A percentile compares a stretch with the other conserved stretches of the same genome.
Evolutionary conservation across 352 stramenopile species (phyloP).

Genomic region (Phytopythium oedochilum): DNA sequence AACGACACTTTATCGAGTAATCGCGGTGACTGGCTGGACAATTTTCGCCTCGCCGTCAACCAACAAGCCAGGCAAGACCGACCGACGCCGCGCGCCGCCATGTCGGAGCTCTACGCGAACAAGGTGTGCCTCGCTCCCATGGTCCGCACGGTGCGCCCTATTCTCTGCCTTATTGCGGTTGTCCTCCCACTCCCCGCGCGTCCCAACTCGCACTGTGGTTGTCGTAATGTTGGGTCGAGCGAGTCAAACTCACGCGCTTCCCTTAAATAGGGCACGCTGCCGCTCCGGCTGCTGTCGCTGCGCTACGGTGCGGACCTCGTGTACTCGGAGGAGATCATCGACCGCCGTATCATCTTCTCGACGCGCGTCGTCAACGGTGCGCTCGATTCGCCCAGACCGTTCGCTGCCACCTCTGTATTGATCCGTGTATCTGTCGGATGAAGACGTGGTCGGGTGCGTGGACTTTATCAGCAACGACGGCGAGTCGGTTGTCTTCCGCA

Average conservation of each 20-base stretch:
- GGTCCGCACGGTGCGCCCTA: slow-evolving; percentile 86
- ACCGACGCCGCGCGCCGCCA: slow-evolving; percentile 2
- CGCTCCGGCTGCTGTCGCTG: slow-evolving; percentile 88
- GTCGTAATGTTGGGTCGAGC: not conserved
- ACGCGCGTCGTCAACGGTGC: slow-evolving; percentile 79
- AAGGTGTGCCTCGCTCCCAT: slow-evolving; percentile 90
- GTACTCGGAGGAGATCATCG: slow-evolving; percentile 95
- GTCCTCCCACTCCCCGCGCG: not conserved
- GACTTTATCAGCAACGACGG: slow-evolving; percentile 89
- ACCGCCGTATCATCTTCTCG: slow-evolving; percentile 88
- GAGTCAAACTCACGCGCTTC: slow-evolving; percentile 5
- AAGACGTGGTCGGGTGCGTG: slow-evolving; percentile 67
- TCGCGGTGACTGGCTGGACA: slow-evolving; percentile 3
- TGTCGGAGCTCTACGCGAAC: slow-evolving; percentile 66
- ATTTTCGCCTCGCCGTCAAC: not conserved
- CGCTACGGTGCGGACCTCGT: slow-evolving; percentile 90
- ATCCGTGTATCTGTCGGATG: not conserved
- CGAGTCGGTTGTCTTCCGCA: slow-evolving; percentile 85
- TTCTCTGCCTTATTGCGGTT: slow-evolving; percentile 4
- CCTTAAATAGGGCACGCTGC: slow-evolving; percentile 75
- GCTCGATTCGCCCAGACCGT: slow-evolving; percentile 6
- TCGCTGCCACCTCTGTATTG: too few relatives aligned
- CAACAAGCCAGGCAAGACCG: not conserved
- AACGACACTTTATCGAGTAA: not conserved
- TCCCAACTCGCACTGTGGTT: slow-evolving; percentile 1